Evolutionary conservation across 176 grass and related monocot species (phyloP).

Genomic region (Phoenix roebelenii): DNA sequence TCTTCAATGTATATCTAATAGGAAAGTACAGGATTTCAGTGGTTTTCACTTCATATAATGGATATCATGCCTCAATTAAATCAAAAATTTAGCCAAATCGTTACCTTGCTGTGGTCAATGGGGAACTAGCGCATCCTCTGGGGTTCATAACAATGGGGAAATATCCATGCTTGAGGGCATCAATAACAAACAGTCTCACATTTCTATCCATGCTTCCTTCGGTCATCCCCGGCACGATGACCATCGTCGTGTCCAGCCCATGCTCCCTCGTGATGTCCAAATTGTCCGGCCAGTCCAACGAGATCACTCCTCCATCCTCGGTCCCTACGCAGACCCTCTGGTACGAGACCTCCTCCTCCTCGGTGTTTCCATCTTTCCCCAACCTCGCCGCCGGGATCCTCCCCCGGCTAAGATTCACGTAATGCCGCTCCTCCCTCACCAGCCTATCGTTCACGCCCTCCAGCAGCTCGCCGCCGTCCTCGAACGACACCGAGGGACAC

Average conservation of each 20-base stretch:
- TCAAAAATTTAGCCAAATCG: too few species aligned
- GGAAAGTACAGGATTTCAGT: too few species aligned
- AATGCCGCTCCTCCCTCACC: conserved; percentile 60
- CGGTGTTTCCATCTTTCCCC: conserved; percentile 1
- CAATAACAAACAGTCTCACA: conserved; percentile 49
- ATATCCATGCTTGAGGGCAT: conserved; percentile 59
- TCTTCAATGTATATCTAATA: too few species aligned
- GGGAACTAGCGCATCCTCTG: conserved; percentile 76
- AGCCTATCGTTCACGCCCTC: conserved; percentile 65
- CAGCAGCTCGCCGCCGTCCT: conserved; percentile 54
- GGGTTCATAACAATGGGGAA: conserved; percentile 96
- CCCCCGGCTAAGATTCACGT: conserved; percentile 62
- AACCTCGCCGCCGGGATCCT: conserved; percentile 18
- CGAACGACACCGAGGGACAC: conserved; percentile 84
- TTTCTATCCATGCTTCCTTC: conserved; percentile 67
- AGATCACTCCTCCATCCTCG: conserved; percentile 74
- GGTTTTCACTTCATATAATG: too few species aligned
- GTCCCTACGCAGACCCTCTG: conserved; percentile 61
- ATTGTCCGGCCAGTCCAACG: conserved; percentile 80
- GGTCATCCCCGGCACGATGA: conserved; percentile 52
- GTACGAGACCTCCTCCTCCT: conserved; percentile 34
- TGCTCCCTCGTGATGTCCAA: conserved; percentile 65
- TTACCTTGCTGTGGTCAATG: conserved; percentile 78
- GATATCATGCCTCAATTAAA: too few species aligned
- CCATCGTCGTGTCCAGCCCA: conserved; percentile 62